Conservation (phyloP, 345 rosid genomes). For the Bruguiera sexangula region DNA sequence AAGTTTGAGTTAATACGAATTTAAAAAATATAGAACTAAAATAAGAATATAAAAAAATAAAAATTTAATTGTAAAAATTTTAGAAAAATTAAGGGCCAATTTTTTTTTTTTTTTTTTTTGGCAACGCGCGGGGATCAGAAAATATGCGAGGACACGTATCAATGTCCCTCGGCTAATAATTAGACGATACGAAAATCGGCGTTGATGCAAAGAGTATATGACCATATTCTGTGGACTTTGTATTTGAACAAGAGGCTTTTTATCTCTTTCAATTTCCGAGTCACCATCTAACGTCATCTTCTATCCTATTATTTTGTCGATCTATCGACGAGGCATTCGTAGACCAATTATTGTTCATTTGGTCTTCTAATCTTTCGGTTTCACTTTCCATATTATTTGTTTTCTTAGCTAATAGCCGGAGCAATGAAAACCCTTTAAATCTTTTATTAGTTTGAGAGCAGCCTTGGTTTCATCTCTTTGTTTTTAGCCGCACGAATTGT, state of each 20-base stretch:
- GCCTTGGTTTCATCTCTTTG: not conserved
- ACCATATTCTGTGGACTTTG: not conserved
- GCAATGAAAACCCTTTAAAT: not conserved
- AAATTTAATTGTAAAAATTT: no score
- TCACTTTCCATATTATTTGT: not conserved
- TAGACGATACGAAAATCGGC: no score
- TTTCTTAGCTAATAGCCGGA: not conserved
- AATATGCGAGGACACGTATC: no score
- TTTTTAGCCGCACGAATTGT: not conserved
- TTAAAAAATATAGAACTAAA: no score
- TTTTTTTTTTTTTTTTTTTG: no score
- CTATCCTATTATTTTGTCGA: not conserved
- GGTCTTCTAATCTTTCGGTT: not conserved
- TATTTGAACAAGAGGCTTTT: not conserved
- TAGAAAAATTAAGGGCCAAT: no score
- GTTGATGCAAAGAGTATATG: not conserved
- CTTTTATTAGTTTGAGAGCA: not conserved
- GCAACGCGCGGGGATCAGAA: no score
- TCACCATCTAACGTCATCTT: conserved; percentile 4
- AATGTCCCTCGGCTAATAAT: no score
- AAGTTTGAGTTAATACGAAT: no score
- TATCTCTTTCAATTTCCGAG: not conserved
- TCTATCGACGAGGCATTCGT: not conserved
- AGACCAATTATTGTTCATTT: not conserved
- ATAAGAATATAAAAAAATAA: no score